A percentile compares a stretch with the other conserved stretches of the same genome.
These are phyloP conservation scores for Clarireedia sp. DNA, from an alignment of 2,329 filamentous ascomycete genomes.

Conservation along the genomic window DNA sequence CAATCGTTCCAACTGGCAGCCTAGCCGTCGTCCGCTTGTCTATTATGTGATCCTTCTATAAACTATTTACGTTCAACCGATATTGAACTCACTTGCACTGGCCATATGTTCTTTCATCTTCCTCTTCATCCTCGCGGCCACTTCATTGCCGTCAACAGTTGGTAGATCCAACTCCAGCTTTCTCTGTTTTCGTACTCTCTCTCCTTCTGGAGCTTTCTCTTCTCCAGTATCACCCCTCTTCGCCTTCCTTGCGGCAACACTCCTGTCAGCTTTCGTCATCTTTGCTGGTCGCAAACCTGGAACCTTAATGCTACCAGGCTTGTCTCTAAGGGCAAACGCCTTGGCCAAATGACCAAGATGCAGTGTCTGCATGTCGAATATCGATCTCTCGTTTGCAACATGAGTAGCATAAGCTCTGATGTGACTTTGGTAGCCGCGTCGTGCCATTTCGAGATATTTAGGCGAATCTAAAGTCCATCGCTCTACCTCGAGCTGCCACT, in stretches of 20 bases:
- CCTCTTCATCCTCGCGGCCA: constrained; percentile 56
- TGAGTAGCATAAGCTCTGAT: constrained; percentile 94
- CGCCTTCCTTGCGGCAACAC: constrained; percentile 30
- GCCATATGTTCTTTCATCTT: constrained; percentile 51
- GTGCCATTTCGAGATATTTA: constrained; percentile 69
- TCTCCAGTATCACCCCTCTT: constrained; percentile 30
- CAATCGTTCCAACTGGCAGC: not conserved
- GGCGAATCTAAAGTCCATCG: constrained; percentile 56
- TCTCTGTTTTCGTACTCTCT: constrained; percentile 30
- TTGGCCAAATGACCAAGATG: constrained; percentile 93
- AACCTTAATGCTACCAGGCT: constrained; percentile 71
- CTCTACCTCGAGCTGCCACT: constrained; percentile 59
- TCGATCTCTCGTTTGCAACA: constrained; percentile 71
- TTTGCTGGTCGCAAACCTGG: constrained; percentile 36
- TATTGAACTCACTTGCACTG: constrained; percentile 59
- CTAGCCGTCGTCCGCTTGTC: not conserved
- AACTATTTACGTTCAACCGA: constrained; percentile 38
- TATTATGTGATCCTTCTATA: not conserved
- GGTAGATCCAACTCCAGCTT: constrained; percentile 32
- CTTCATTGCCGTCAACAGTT: constrained; percentile 45
- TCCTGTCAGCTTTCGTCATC: constrained; percentile 34
- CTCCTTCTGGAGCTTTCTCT: constrained; percentile 29
- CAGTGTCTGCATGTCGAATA: constrained; percentile 86
- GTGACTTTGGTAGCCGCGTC: constrained; percentile 83
- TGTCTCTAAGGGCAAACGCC: constrained; percentile 82